Percentiles rank a stretch among this genome's conserved stretches.
Evolutionary conservation across 345 rosid species (phyloP).

Genomic region (Ceriops decandra): DNA sequence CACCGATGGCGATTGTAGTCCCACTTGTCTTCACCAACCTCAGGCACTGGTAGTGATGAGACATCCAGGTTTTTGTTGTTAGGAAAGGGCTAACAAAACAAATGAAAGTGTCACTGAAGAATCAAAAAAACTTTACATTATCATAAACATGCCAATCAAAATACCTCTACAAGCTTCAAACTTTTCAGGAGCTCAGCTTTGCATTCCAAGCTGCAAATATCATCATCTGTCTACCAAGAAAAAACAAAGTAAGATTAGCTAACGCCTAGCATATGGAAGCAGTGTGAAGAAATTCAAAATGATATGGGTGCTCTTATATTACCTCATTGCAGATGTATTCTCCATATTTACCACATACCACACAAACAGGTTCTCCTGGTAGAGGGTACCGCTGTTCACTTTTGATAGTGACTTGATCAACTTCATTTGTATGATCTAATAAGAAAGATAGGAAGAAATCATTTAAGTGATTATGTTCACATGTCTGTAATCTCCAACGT

Average conservation of each 20-base stretch:
- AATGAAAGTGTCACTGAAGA: neutral
- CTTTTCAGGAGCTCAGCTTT: constrained; percentile 52
- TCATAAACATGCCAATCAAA: neutral
- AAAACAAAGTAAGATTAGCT: neutral
- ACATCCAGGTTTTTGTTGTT: constrained; percentile 18
- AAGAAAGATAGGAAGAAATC: neutral
- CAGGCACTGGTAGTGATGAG: constrained; percentile 22
- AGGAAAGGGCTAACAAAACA: constrained; percentile 32
- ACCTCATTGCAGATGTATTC: constrained; percentile 75
- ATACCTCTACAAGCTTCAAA: constrained; percentile 42
- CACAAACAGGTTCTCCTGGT: constrained; percentile 64
- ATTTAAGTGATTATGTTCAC: constrained; percentile 3
- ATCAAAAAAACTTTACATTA: neutral
- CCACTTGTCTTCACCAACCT: constrained; percentile 46
- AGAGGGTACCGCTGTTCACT: constrained; percentile 52
- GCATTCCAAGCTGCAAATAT: constrained; percentile 74
- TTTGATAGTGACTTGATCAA: constrained; percentile 34
- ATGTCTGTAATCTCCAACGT: too few relatives aligned
- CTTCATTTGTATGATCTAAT: constrained; percentile 31
- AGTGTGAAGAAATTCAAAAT: constrained; percentile 1
- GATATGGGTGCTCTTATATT: constrained; percentile 6
- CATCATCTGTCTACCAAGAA: constrained; percentile 58
- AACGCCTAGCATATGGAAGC: neutral
- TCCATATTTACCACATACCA: constrained; percentile 66
- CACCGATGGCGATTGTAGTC: constrained; percentile 44